Evolutionary conservation across 208 protist species (phyloP), one percentile per base, ranked within the genome.

Genomic region (Trypanosoma avium): DNA sequence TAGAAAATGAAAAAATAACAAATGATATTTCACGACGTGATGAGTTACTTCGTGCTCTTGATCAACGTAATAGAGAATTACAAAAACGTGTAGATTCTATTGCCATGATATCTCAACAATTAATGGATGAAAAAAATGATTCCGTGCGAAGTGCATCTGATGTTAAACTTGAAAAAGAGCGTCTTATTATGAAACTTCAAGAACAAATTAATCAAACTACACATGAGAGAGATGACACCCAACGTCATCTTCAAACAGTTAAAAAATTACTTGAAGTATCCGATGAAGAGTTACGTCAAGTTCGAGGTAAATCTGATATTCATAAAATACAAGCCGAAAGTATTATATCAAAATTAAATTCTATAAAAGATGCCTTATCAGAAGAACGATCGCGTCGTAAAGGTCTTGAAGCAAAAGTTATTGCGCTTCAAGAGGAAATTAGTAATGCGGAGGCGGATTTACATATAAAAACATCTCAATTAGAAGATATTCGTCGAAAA

Each of bases 21-120:
- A 71, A 79, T 5, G 74, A 88, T 17, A 61, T 90, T 10, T 45
- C 69, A 22, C 48, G 64, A 36, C 69, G 75, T n/a, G 78, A 94
- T 62, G 73, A 84, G 32, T 38, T 88, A 33, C 27, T 90, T 26
- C 72, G 74, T 17, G 50, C 62, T 0, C 52, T 94, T 3, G 88
- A 94, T 19, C 47, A 63, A 21, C 75, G 79, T 24, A 84, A 80
- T 53, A 67, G 58, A 7, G 85, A 88, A 46, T 45, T 92, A 47
- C 84, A 92, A 65, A 77, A 82, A 46, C 75, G 73, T 40, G 75
- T 92, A 10, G 88, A 94, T 61, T 52, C 54, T 10, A 64, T 77
- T 22, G 72, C 75, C 17, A 52, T 70, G n/a, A 73, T 79, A 21
- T 86, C 81, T n/a, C 81, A 93, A 56, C 68, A 77, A 54, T 58